phyloP scores from a whole-genome alignment of 768 basidiomycete genomes.

The Podaxis sp. region DNA sequence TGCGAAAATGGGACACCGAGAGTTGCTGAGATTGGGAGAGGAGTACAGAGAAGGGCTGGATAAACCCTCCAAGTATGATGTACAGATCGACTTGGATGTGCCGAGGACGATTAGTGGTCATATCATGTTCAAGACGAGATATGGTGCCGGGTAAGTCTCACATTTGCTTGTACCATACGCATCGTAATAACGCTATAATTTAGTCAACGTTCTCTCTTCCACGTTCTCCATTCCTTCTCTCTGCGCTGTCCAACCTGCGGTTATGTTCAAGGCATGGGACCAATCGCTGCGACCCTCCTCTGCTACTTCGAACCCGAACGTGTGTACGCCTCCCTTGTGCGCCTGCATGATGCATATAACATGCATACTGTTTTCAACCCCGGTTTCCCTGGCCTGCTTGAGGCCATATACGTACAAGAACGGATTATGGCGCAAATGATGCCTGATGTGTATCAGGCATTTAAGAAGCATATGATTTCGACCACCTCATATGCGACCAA shows the following conservation, averaged over 20 bases:
- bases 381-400: conserved; percentile 93
- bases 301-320: conserved; percentile 92
- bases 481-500: conserved; percentile 97
- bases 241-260: conserved; percentile 82
- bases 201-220: conserved; percentile 93
- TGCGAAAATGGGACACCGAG: conserved; percentile 40
- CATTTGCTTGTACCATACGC: background rate
- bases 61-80: conserved; percentile 82
- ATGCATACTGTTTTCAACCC: conserved; percentile 89
- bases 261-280: conserved; percentile 99
- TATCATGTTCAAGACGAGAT: conserved; percentile 90
- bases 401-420: conserved; percentile 96
- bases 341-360: conserved; percentile 83
- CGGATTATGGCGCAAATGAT: conserved; percentile 81
- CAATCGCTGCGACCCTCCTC: conserved; percentile 90
- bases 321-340: conserved; percentile 78
- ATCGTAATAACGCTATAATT: background rate
- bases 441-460: conserved; percentile 84
- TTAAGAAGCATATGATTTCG: conserved; percentile 85
- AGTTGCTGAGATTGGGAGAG: conserved; percentile 36
- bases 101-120: conserved; percentile 95
- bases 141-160: conserved; percentile 81
- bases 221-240: conserved; percentile 90
- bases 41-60: conserved; percentile 66
- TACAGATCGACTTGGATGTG: conserved; percentile 97